Conservation (phyloP, 116 monocot species). For the Cymodocea nodosa region DNA sequence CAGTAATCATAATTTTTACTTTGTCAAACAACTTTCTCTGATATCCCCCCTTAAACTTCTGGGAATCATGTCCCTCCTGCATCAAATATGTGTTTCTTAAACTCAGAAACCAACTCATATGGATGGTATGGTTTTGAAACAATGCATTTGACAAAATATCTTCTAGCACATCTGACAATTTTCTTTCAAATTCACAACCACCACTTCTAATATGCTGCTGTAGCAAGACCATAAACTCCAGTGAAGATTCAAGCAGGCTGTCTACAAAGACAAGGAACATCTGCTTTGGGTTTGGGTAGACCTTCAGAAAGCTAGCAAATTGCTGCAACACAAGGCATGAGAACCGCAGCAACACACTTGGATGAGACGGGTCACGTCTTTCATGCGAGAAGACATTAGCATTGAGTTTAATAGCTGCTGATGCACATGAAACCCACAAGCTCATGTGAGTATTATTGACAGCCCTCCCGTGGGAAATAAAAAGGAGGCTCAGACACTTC, state of each 20-base stretch:
- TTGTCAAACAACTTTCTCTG: slow-evolving; percentile 51
- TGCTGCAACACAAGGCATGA: slow-evolving; percentile 41
- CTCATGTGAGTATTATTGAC: slow-evolving; percentile 52
- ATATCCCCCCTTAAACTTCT: slow-evolving; percentile 38
- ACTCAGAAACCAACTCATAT: slow-evolving; percentile 51
- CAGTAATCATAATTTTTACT: slow-evolving; percentile 33
- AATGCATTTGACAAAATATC: slow-evolving; percentile 55
- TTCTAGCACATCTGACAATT: slow-evolving; percentile 36
- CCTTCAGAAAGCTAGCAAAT: slow-evolving; percentile 51
- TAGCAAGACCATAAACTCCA: slow-evolving; percentile 55
- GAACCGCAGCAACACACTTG: slow-evolving; percentile 16
- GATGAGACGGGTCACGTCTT: not conserved
- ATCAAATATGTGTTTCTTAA: slow-evolving; percentile 23
- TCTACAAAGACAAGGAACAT: slow-evolving; percentile 65
- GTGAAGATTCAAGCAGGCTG: slow-evolving; percentile 44
- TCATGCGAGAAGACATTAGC: slow-evolving; percentile 14
- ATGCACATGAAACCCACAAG: slow-evolving; percentile 56
- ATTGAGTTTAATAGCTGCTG: slow-evolving; percentile 27
- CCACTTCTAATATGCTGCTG: slow-evolving; percentile 14
- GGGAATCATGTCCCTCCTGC: slow-evolving; percentile 14
- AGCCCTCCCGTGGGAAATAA: slow-evolving; percentile 34
- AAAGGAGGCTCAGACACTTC: slow-evolving; percentile 34
- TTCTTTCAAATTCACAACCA: slow-evolving; percentile 11
- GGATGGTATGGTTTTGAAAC: slow-evolving; percentile 44
- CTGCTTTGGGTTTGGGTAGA: slow-evolving; percentile 55